Conservation (phyloP, 768 basidiomycete genomes). For the Mycena galopus region DNA sequence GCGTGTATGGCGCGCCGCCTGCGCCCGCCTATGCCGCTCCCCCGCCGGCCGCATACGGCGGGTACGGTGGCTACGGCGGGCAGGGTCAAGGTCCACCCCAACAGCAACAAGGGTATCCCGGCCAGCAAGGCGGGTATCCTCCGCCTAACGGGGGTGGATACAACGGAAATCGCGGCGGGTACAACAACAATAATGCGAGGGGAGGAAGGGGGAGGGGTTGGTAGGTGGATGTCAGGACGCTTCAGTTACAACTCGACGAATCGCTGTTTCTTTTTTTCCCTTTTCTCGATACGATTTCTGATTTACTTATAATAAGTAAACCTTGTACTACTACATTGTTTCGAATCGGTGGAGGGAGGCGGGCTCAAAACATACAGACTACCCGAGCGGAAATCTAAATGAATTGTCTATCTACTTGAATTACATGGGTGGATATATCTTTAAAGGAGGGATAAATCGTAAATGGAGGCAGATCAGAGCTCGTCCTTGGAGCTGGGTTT, state of each 20-base stretch:
- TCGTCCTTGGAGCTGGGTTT: slow-evolving; percentile 47
- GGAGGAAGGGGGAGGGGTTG: slow-evolving; percentile 36
- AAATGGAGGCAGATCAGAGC: slow-evolving; percentile 40
- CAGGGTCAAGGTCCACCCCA: slow-evolving; percentile 41
- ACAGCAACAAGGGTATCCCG: slow-evolving; percentile 45
- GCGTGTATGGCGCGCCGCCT: slow-evolving; percentile 50
- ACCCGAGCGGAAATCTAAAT: background rate
- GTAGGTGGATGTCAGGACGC: background rate
- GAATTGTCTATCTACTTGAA: background rate
- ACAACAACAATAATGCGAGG: slow-evolving; percentile 27
- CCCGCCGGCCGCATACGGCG: slow-evolving; percentile 46
- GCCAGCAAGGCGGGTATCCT: slow-evolving; percentile 19
- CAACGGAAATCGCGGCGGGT: slow-evolving; percentile 27
- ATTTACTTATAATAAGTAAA: slow-evolving; percentile 21
- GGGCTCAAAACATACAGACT: too few species aligned
- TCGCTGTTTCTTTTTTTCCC: background rate
- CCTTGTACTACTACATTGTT: slow-evolving; percentile 8
- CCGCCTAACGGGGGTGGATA: slow-evolving; percentile 12
- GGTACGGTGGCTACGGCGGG: slow-evolving; percentile 53
- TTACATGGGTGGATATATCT: slow-evolving; percentile 1
- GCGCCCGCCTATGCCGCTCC: slow-evolving; percentile 41
- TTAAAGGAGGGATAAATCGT: background rate
- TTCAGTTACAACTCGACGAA: background rate
- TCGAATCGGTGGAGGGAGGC: background rate
- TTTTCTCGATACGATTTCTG: background rate